Percentiles rank a stretch among this genome's conserved stretches.
These are phyloP conservation scores for Fusarium goolgardi DNA, from an alignment of 2,329 filamentous ascomycete species.

Conservation along the genomic window DNA sequence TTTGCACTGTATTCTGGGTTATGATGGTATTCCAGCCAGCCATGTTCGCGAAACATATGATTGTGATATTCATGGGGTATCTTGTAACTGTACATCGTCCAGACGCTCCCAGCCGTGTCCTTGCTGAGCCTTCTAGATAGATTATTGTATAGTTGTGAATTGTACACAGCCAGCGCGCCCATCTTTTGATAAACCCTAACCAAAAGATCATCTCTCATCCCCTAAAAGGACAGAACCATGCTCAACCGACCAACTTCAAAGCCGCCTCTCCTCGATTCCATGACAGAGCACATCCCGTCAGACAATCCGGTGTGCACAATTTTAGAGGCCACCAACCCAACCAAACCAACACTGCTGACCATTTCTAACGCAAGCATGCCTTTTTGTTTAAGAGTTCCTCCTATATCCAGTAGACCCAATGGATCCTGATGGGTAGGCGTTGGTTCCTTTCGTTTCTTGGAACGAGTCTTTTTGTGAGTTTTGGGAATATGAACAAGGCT, in stretches of 20 bases:
- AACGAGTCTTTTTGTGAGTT: background rate
- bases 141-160: background rate
- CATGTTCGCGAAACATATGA: background rate
- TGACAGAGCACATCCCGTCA: constrained; percentile 36
- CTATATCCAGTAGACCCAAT: constrained; percentile 78
- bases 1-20: background rate
- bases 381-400: constrained; percentile 71
- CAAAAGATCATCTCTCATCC: background rate
- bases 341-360: constrained; percentile 76
- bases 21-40: background rate
- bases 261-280: constrained; percentile 29
- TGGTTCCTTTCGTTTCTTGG: constrained; percentile 17
- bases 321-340: constrained; percentile 79
- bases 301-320: constrained; percentile 52
- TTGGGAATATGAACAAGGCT: constrained; percentile 33
- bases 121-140: background rate
- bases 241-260: constrained; percentile 41
- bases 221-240: constrained; percentile 40
- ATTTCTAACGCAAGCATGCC: constrained; percentile 78
- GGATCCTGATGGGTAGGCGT: constrained; percentile 72
- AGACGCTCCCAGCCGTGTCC: background rate
- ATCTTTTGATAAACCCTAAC: background rate
- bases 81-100: constrained; percentile 26
- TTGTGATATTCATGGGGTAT: constrained; percentile 40
- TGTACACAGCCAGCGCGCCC: background rate